These are phyloP conservation scores for Cyanidiococcus yangmingshanensis DNA, from an alignment of 23 red algal genomes.

Conservation along the genomic window DNA sequence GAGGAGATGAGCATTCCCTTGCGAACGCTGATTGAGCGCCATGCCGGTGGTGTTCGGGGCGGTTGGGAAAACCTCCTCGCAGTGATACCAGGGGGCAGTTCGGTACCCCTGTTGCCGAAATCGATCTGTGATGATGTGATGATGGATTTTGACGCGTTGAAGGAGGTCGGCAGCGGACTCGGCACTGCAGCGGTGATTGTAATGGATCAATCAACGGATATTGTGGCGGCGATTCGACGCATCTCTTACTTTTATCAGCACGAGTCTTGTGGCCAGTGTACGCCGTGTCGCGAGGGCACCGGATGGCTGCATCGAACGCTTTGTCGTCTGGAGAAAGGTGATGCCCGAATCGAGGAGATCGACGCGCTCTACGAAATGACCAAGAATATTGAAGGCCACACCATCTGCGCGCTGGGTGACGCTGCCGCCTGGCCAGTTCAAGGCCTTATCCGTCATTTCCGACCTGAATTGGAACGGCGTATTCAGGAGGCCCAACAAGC, in stretches of 20 bases:
- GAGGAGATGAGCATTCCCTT: constrained; percentile 98
- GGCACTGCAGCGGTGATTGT: constrained; percentile 97
- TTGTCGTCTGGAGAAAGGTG: constrained; percentile 77
- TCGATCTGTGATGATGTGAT: constrained; percentile 78
- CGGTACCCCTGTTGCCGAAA: constrained; percentile 75
- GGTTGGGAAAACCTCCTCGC: constrained; percentile 98
- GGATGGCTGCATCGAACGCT: constrained; percentile 86
- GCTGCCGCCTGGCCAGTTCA: constrained; percentile 97
- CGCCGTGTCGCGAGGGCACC: constrained; percentile 96
- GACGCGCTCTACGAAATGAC: constrained; percentile 95
- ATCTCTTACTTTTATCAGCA: constrained; percentile 99
- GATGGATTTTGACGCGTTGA: constrained; percentile 99
- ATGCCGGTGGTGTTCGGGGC: constrained; percentile 88
- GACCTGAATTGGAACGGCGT: constrained; percentile 86
- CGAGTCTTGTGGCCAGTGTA: constrained; percentile 99
- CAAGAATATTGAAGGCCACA: constrained; percentile 95
- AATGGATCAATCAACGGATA: constrained; percentile 95
- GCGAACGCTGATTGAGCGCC: constrained; percentile 76
- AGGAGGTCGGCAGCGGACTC: constrained; percentile 72
- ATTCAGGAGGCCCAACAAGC: constrained; percentile 31
- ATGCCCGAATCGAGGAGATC: constrained; percentile 87
- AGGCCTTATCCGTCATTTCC: constrained; percentile 92
- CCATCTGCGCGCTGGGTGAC: constrained; percentile 95
- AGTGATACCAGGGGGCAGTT: constrained; percentile 93
- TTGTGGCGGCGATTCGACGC: constrained; percentile 80